These are phyloP conservation scores for Podospora fimiseda DNA, from an alignment of 495 filamentous ascomycete species.

Conservation along the genomic window DNA sequence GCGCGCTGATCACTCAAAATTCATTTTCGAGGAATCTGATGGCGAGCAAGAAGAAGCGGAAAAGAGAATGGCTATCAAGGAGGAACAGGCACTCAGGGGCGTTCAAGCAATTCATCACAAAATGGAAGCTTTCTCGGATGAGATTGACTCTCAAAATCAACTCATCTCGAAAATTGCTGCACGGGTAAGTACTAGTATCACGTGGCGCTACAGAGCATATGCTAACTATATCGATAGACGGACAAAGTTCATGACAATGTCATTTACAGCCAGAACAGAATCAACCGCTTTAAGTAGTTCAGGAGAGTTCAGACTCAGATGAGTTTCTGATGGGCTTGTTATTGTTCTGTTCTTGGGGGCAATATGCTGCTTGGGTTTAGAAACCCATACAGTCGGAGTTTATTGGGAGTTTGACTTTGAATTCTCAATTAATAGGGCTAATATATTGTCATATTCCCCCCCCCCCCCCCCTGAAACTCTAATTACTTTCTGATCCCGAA, in stretches of 20 bases:
- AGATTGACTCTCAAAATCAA: neutral
- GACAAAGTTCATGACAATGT: neutral
- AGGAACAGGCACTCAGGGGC: neutral
- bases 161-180: neutral
- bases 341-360: neutral
- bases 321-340: too few relatives aligned
- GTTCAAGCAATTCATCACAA: neutral
- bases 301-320: too few relatives aligned
- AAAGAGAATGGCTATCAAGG: constrained; percentile 9
- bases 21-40: constrained; percentile 19
- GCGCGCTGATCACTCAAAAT: constrained; percentile 2
- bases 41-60: constrained; percentile 12
- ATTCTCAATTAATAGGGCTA: too few relatives aligned
- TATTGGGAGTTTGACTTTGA: too few relatives aligned
- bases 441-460: too few relatives aligned
- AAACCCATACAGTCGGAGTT: too few relatives aligned
- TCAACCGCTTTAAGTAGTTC: neutral
- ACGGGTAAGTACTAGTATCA: constrained; percentile 1
- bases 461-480: too few relatives aligned
- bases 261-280: neutral
- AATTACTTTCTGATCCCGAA: too few relatives aligned
- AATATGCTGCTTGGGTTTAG: too few relatives aligned
- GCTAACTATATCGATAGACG: neutral
- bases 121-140: neutral
- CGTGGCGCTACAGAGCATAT: too few relatives aligned